Conservation (phyloP, 352 stramenopile species). For the Plasmopara muralis region DNA sequence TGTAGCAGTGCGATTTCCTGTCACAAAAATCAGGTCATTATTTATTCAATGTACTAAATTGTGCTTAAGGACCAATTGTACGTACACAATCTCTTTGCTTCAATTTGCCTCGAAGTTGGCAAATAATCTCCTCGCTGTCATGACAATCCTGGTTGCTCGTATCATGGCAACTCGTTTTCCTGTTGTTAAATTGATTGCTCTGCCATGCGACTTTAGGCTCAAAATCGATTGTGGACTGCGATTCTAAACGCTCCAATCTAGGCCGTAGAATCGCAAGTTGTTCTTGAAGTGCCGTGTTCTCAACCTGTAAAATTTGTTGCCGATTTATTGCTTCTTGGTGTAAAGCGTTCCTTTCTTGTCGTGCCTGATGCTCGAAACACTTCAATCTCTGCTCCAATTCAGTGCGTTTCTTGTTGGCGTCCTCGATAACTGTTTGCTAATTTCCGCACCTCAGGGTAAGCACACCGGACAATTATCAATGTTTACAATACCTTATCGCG, state of each 20-base stretch:
- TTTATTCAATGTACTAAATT: background rate
- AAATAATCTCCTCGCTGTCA: slow-evolving; percentile 37
- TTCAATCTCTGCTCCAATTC: slow-evolving; percentile 19
- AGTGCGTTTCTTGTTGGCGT: slow-evolving; percentile 27
- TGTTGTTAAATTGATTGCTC: slow-evolving; percentile 2
- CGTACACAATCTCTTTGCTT: slow-evolving; percentile 51
- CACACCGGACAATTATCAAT: background rate
- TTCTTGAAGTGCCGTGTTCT: slow-evolving; percentile 23
- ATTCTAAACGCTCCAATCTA: slow-evolving; percentile 13
- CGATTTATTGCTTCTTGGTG: slow-evolving; percentile 14
- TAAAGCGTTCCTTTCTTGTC: slow-evolving; percentile 10
- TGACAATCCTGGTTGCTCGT: slow-evolving; percentile 39
- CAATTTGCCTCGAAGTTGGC: slow-evolving; percentile 31
- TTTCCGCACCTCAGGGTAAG: background rate
- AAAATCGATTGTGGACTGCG: background rate
- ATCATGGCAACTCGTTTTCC: slow-evolving; percentile 4
- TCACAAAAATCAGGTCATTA: background rate
- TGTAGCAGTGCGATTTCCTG: slow-evolving; percentile 73
- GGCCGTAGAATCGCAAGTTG: slow-evolving; percentile 26
- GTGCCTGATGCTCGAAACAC: slow-evolving; percentile 11
- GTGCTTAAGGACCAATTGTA: background rate
- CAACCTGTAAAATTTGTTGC: slow-evolving; percentile 8
- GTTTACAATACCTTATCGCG: slow-evolving; percentile 15
- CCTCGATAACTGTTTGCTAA: slow-evolving; percentile 25
- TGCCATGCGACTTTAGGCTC: slow-evolving; percentile 10